Evolutionary conservation across 768 basidiomycete species (phyloP), one percentile per base, ranked within the genome.

Genomic region (Trametes punicea): DNA sequence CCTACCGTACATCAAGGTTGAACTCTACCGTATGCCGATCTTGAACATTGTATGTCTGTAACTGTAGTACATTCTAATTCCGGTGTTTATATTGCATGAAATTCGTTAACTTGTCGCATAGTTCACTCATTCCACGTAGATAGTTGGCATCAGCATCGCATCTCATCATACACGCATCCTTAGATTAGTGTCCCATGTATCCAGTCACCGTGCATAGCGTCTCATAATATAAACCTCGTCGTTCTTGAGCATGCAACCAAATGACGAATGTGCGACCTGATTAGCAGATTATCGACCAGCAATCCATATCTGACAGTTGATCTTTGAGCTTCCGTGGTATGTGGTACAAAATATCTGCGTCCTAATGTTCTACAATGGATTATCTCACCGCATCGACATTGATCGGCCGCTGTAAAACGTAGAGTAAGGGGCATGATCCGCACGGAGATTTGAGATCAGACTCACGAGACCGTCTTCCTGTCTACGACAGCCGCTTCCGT

Each of bases 401-500:
- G 62, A 42, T 21, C 62, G 58, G 3, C 62, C 62, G 13, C 62
- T 63, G 29, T 30, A 16, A 18, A 13, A n/a, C 0, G 10, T 16
- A 11, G 10, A 48, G 6, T 23, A 9, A 15, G 47, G 33, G 18
- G 21, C 10, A 34, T 21, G 41, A 6, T 10, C 4, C 16, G 10
- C 5, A 33, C 2, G 16, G 25, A 0, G 1, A 0, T 34, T 7
- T 5, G 18, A 0, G 20, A 29, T 15, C n/a, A 27, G 21, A 75
- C 83, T 46, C 66, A 93, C 93, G 78, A 93, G 27, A 88, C 94
- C 7, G 97, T 99, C 81, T 92, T 98, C 65, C 89, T 79, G 67
- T 95, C 94, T 2, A 78, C 80, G 3, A 81, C 82, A 2, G 84
- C 86, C 6, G 82, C 84, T 71, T 98, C 97, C 23, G 90, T 88